A percentile compares a stretch with the other conserved stretches of the same genome.
Conservation (phyloP, 306 rosid genomes). For the Pueraria montana region DNA sequence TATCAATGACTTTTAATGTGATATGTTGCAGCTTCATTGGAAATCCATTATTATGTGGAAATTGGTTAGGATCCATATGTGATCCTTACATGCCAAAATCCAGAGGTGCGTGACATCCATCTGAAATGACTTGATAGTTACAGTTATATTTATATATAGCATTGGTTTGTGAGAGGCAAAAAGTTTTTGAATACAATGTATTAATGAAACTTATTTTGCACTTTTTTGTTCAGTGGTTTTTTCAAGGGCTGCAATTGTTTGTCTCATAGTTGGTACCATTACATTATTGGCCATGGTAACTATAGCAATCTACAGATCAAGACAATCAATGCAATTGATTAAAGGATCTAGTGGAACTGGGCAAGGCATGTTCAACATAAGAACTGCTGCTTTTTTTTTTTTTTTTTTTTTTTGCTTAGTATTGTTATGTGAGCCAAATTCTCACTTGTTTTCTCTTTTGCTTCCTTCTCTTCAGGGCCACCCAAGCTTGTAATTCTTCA, state of each 20-base stretch:
- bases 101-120: conserved; percentile 19
- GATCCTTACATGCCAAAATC: conserved; percentile 23
- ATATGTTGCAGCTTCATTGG: conserved; percentile 23
- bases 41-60: conserved; percentile 25
- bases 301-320: conserved; percentile 18
- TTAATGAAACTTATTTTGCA: not conserved
- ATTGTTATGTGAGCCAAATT: not conserved
- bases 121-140: not conserved
- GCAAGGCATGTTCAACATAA: not conserved
- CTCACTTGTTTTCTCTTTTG: not conserved
- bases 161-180: not conserved
- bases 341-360: conserved; percentile 27
- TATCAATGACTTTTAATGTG: not conserved
- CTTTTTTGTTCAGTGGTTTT: conserved; percentile 15
- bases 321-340: not conserved
- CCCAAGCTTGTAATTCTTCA: conserved; percentile 35
- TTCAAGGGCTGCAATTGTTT: conserved; percentile 21
- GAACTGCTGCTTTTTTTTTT: not conserved
- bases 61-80: conserved; percentile 35
- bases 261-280: conserved; percentile 12
- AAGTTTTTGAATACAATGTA: not conserved
- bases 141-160: not conserved
- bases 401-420: not conserved
- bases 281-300: conserved; percentile 18
- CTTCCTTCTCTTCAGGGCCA: conserved; percentile 26